These are phyloP conservation scores for Myxozyma monticola DNA, from an alignment of 805 yeast species.

Conservation along the genomic window DNA sequence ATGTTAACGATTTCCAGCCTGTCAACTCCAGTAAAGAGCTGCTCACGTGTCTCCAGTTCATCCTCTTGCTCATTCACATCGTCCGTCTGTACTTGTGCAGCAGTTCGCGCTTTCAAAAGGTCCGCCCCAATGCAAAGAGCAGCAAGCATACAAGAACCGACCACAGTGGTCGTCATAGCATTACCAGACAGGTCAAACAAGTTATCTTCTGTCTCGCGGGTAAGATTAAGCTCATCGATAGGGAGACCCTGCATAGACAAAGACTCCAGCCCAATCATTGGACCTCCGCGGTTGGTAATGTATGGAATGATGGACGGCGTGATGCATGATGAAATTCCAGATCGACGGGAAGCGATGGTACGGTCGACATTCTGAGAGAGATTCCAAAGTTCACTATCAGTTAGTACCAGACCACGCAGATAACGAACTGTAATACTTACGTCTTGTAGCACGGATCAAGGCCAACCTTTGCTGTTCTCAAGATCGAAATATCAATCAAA, in stretches of 20 bases:
- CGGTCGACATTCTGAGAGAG: conserved; percentile 21
- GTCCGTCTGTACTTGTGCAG: not conserved
- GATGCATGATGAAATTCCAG: conserved; percentile 14
- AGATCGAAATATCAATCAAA: conserved; percentile 8
- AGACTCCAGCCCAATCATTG: conserved; percentile 20
- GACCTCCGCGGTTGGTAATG: conserved; percentile 23
- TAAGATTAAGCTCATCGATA: conserved; percentile 13
- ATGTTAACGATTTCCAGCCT: not conserved
- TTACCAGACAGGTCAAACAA: conserved; percentile 16
- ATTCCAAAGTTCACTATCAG: conserved; percentile 15
- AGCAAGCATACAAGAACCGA: conserved; percentile 13
- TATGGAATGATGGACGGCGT: conserved; percentile 19
- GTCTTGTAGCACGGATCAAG: conserved; percentile 16
- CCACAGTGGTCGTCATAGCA: conserved; percentile 21
- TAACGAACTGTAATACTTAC: not conserved
- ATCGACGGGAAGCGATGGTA: conserved; percentile 2
- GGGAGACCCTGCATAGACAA: conserved; percentile 20
- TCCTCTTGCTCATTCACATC: not conserved
- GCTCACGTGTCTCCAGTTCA: not conserved
- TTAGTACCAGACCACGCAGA: not conserved
- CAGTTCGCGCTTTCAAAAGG: not conserved
- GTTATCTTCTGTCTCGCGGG: conserved; percentile 17
- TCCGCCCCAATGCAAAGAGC: conserved; percentile 4
- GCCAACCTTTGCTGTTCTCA: conserved; percentile 12
- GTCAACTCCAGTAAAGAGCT: conserved; percentile 6